These are phyloP conservation scores for Pelargonium fulgidum DNA, from an alignment of 441 rosid genomes.

Conservation along the genomic window DNA sequence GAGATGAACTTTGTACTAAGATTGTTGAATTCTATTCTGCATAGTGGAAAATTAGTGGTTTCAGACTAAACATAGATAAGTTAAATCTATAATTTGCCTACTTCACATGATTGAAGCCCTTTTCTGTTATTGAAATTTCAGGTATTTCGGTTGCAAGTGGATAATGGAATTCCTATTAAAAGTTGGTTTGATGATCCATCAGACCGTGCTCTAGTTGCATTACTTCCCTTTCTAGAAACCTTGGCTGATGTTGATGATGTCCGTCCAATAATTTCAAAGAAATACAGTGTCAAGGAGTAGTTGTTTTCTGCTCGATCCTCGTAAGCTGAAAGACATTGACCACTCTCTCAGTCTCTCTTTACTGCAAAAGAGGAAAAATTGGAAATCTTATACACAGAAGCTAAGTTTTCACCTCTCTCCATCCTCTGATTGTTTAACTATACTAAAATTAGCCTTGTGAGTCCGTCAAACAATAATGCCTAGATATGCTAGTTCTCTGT, in stretches of 20 bases:
- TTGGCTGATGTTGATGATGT: slow-evolving; percentile 82
- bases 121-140: slow-evolving; percentile 21
- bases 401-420: slow-evolving; percentile 6
- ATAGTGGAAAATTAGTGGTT: neutral
- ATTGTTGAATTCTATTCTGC: neutral
- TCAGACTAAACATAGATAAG: neutral
- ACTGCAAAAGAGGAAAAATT: neutral
- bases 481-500: neutral
- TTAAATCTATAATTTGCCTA: neutral
- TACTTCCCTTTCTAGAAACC: slow-evolving; percentile 87
- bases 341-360: neutral
- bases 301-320: slow-evolving; percentile 1
- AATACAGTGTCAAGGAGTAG: slow-evolving; percentile 86
- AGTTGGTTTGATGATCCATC: slow-evolving; percentile 89
- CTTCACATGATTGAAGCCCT: neutral
- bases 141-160: slow-evolving; percentile 98
- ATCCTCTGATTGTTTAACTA: slow-evolving; percentile 1
- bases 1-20: neutral
- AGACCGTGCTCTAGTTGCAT: slow-evolving; percentile 66
- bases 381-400: slow-evolving; percentile 4
- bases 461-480: neutral
- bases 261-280: slow-evolving; percentile 64
- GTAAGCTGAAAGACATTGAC: neutral
- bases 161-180: slow-evolving; percentile 91
- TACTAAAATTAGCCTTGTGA: neutral